Base-by-base conservation (phyloP, 2,329 filamentous ascomycete species). In the Colletotrichum ledebouriae region DNA sequence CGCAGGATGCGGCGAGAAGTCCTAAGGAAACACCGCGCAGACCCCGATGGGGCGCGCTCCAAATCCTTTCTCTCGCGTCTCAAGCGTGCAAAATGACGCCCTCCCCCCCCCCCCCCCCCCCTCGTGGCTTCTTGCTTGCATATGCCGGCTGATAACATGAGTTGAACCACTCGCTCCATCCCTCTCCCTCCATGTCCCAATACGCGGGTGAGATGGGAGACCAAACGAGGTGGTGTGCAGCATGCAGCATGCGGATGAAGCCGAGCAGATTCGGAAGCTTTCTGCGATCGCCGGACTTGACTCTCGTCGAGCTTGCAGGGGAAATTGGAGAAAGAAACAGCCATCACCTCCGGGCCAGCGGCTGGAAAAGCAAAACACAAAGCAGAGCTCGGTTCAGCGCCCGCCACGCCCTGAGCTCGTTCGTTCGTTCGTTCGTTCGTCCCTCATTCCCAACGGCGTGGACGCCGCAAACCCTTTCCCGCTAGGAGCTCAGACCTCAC, bases 231-330 rank as follows among this genome's bases (percentile, higher is more conserved):
- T 53, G 52, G 52, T 39, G 34, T 22, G 52, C 20, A 34, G 37
- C 37, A 57, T 57, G 53, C 53, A 44, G 53, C 20, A 44, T 44
- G 53, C 39, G 53, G 53, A 39, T 57, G 39, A 25, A 57, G 53
- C 53, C 53, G 39, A 57, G 37, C 37, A 46, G 42, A 46, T 20
- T 9, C 17, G 9, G 42, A 46, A 46, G 42, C 42, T 46, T 46
- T 46, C 17, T n/a, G n/a, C 42, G n/a, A 46, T 46, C n/a, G n/a
- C n/a, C 34, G 13, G 52, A 56, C 33, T 9, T 20, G 41, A 11
- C 11, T 15, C 37, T 39, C 37, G 37, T 39, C 29, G 33, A 37
- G 49, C 17, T 17, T 4, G 53, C 20, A 44, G 37, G 39, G 13
- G 42, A n/a, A n/a, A 12, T 29, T 9, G 9, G 9, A 20, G 15